A percentile compares a stretch with the other conserved stretches of the same genome.
Conservation (phyloP, 2,329 filamentous ascomycete genomes). For the Cladosporium phlei region DNA sequence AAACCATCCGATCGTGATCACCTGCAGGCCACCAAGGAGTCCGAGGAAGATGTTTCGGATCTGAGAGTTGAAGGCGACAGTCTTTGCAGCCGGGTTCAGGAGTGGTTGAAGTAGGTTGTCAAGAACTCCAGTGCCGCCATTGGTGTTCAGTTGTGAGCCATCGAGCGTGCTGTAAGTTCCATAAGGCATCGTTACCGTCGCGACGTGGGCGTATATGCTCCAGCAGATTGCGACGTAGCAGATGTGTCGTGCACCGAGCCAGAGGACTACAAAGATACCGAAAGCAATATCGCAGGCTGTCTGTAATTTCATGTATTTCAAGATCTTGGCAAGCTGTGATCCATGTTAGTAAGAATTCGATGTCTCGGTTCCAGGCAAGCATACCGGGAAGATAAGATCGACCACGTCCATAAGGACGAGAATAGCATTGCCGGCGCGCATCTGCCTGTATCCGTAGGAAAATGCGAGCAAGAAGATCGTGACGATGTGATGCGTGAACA, state of each 20-base stretch:
- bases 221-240: conserved; percentile 75
- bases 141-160: conserved; percentile 50
- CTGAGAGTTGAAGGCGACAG: conserved; percentile 72
- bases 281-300: conserved; percentile 77
- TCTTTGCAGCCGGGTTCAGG: conserved; percentile 58
- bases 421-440: conserved; percentile 81
- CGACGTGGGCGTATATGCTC: conserved; percentile 68
- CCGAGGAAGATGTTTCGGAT: conserved; percentile 74
- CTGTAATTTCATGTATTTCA: conserved; percentile 80
- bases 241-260: conserved; percentile 79
- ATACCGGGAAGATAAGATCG: conserved; percentile 79
- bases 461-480: conserved; percentile 75
- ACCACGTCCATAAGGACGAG: conserved; percentile 91
- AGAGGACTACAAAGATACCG: conserved; percentile 77
- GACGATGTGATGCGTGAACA: conserved; percentile 91
- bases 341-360: background rate
- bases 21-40: conserved; percentile 72
- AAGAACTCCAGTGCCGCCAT: conserved; percentile 41
- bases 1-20: conserved; percentile 82
- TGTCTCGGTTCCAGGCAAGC: conserved; percentile 25
- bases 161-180: conserved; percentile 65
- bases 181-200: conserved; percentile 53
- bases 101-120: conserved; percentile 70
- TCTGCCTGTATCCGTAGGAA: conserved; percentile 83
- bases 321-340: conserved; percentile 64